Conservation (phyloP, 768 basidiomycete species). For the Lactarius vividus region DNA sequence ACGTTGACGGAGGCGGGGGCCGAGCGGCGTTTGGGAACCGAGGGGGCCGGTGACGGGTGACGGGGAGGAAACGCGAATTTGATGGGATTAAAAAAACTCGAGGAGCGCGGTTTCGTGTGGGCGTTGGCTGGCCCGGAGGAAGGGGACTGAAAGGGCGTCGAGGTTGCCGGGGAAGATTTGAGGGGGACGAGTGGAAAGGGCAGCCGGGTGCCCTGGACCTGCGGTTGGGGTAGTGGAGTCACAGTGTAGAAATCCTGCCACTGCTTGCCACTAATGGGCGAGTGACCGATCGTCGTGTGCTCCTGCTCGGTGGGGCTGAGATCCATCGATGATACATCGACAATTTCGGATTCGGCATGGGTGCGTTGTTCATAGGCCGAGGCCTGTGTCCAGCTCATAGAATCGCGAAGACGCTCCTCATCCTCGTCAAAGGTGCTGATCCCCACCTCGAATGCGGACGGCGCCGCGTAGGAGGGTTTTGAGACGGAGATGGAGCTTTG, state of each 20-base stretch:
- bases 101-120: slow-evolving; percentile 35
- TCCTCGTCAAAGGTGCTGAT: slow-evolving; percentile 27
- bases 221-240: slow-evolving; percentile 10
- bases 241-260: slow-evolving; percentile 20
- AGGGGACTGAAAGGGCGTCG: slow-evolving; percentile 32
- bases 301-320: slow-evolving; percentile 25
- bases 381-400: slow-evolving; percentile 28
- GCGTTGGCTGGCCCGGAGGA: slow-evolving; percentile 17
- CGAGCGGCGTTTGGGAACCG: slow-evolving; percentile 22
- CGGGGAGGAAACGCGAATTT: slow-evolving; percentile 35
- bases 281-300: slow-evolving; percentile 20
- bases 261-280: slow-evolving; percentile 15
- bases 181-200: slow-evolving; percentile 26
- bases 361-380: slow-evolving; percentile 20
- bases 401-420: slow-evolving; percentile 25
- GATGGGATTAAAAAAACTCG: slow-evolving; percentile 37
- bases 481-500: slow-evolving; percentile 20
- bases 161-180: slow-evolving; percentile 31
- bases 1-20: slow-evolving; percentile 26
- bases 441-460: slow-evolving; percentile 26
- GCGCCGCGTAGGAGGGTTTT: slow-evolving; percentile 23
- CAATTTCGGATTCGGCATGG: slow-evolving; percentile 15
- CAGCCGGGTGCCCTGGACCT: slow-evolving; percentile 13
- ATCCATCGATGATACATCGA: slow-evolving; percentile 25
- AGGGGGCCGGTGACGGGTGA: slow-evolving; percentile 29